Evolutionary conservation across 305 asterid genomes (phyloP), one percentile per base, ranked within the genome.

Genomic region (Fraxinus baroniana): DNA sequence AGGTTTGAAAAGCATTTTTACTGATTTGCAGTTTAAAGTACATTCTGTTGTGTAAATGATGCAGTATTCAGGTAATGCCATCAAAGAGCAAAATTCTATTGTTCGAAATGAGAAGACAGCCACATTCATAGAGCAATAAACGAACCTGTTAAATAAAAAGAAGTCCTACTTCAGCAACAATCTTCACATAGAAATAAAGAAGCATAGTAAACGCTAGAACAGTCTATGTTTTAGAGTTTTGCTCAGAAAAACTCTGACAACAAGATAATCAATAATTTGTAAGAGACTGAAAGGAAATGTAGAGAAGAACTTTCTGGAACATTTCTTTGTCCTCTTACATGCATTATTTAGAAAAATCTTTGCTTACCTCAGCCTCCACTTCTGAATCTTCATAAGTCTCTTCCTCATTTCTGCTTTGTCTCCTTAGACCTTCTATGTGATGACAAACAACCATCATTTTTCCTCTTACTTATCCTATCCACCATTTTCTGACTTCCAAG

Each of bases 391-490:
- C 98, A 85, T 88, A 87, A 68, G 89, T 87, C 82, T 90, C 94
- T 83, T 90, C 97, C 86, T 91, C 89, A 90, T 76, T 92, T 96
- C 77, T 86, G 90, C 81, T 91, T 94, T 62, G 86, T 92, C 77
- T 91, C 94, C 72, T 92, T 91, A 66, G 78, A 88, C 78, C 90
- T 85, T 85, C 91, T 84, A 84, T 49, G 93, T 64, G 82, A 91
- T 39, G 94, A 91, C 9, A 88, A 85, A 79, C 86, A 87, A 66
- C 89, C 95, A 28, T 91, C 92, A 83, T 92, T 97, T 79, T 96
- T 98, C 85, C 91, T 98, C 80, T 93, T 98, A 30, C 97, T 91
- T 90, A 93, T 98, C 89, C 91, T 98, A 7, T 97, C 93, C 86
- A 94, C 98, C 87, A 92, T 97, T 84, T 84, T 90, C 88, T 91